phyloP scores from a whole-genome alignment of 495 filamentous ascomycete genomes.

The Aspergillus leporis region DNA sequence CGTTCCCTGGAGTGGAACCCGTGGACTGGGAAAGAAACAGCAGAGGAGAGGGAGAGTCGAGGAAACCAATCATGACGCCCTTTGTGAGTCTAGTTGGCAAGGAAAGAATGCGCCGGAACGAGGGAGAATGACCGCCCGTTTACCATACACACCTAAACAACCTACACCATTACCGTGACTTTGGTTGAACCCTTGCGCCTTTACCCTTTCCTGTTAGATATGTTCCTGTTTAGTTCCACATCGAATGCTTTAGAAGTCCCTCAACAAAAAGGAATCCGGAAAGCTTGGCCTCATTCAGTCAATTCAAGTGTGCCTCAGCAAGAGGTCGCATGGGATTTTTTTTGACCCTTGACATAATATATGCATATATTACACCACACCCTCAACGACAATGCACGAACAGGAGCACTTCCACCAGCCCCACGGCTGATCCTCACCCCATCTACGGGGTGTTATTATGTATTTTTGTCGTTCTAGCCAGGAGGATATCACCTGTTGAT shows the following conservation, averaged over 20 bases:
- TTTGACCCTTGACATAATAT: neutral
- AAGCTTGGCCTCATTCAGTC: neutral
- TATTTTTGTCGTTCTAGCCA: neutral
- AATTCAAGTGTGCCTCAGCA: neutral
- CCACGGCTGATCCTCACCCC: neutral
- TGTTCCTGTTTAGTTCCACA: neutral
- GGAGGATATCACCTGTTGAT: constrained; percentile 1
- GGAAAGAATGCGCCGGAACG: constrained; percentile 16
- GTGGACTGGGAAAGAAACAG: neutral
- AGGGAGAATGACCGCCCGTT: constrained; percentile 7
- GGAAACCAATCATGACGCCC: constrained; percentile 2
- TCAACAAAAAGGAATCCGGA: neutral
- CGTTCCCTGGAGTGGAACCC: neutral
- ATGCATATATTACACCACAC: neutral
- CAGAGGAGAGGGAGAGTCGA: neutral
- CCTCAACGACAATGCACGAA: neutral
- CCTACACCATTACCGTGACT: too few relatives aligned
- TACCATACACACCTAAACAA: neutral
- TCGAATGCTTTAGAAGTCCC: neutral
- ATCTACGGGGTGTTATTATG: neutral
- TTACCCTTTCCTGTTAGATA: neutral
- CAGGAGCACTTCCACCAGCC: neutral
- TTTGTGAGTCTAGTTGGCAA: neutral
- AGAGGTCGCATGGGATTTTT: too few relatives aligned
- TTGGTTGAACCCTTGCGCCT: neutral